A percentile compares a stretch with the other conserved stretches of the same genome.
Conservation (phyloP, 352 stramenopile species). For the Thalassiosira hispida region DNA sequence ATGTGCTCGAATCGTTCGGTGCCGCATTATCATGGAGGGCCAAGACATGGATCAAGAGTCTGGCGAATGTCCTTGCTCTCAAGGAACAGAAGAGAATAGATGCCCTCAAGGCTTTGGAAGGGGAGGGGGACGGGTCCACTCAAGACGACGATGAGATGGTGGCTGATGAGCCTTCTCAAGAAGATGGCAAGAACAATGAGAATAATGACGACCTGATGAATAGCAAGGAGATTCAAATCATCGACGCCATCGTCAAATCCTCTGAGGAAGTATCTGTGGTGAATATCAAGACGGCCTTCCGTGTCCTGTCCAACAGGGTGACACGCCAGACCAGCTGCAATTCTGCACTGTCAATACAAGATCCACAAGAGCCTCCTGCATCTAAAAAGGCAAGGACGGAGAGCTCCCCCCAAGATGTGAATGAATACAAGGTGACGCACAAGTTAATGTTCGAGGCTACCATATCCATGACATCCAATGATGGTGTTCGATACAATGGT, state of each 20-base stretch:
- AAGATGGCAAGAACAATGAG: constrained; percentile 8
- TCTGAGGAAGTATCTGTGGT: constrained; percentile 60
- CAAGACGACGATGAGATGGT: neutral
- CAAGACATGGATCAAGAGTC: constrained; percentile 71
- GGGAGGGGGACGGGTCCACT: neutral
- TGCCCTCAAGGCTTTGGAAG: constrained; percentile 5
- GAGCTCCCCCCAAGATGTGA: constrained; percentile 23
- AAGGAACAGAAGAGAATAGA: constrained; percentile 55
- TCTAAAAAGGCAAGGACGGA: constrained; percentile 54
- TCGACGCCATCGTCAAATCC: constrained; percentile 60
- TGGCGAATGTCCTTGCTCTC: constrained; percentile 55
- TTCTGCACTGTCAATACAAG: neutral
- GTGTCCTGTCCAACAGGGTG: constrained; percentile 56
- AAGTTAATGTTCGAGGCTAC: constrained; percentile 62
- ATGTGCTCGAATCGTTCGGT: constrained; percentile 76
- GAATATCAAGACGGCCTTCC: constrained; percentile 70
- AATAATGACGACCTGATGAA: constrained; percentile 46
- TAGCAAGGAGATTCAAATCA: constrained; percentile 70
- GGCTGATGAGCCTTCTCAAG: neutral
- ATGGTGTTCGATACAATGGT: constrained; percentile 62
- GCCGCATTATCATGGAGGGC: constrained; percentile 75
- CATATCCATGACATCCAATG: constrained; percentile 66
- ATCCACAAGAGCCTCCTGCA: constrained; percentile 20
- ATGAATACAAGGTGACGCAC: constrained; percentile 64
- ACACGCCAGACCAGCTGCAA: neutral